Percentiles rank a stretch among this genome's conserved stretches.
Conservation (phyloP, 2,329 filamentous ascomycete genomes). For the Fusarium poae region DNA sequence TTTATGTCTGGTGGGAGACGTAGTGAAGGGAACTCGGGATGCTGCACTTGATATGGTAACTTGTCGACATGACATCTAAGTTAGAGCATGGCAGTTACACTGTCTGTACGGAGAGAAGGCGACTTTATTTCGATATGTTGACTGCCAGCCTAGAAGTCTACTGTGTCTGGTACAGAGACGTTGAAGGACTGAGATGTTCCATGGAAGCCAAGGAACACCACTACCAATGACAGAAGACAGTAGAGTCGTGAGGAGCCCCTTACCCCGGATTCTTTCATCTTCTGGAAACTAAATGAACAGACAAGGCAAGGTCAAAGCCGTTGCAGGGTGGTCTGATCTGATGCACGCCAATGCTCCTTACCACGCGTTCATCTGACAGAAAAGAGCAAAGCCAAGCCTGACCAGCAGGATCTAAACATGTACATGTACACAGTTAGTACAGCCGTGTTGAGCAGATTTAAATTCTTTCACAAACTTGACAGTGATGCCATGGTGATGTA, state of each 20-base stretch:
- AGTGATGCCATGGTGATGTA: slow-evolving; percentile 19
- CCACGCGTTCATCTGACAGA: slow-evolving; percentile 7
- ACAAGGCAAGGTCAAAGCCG: slow-evolving; percentile 15
- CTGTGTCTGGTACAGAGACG: neutral
- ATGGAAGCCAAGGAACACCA: slow-evolving; percentile 1
- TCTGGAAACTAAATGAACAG: slow-evolving; percentile 12
- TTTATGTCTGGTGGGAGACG: neutral
- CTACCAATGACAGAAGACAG: slow-evolving; percentile 8
- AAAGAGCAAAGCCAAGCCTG: slow-evolving; percentile 18
- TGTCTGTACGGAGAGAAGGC: neutral
- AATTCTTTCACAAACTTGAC: neutral
- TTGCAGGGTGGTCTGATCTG: slow-evolving; percentile 32
- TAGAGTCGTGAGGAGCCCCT: neutral
- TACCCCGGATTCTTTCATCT: slow-evolving; percentile 26
- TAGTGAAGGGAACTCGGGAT: neutral
- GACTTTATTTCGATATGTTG: neutral
- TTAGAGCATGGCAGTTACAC: neutral
- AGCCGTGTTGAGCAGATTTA: neutral
- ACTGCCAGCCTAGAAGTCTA: neutral
- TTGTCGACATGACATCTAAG: neutral
- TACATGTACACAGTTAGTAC: neutral
- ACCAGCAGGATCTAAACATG: slow-evolving; percentile 8
- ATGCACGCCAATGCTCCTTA: slow-evolving; percentile 20
- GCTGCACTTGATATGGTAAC: neutral
- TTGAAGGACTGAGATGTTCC: neutral